A percentile compares a stretch with the other conserved stretches of the same genome.
Conservation (phyloP, 2,329 filamentous ascomycete genomes). For the Colletotrichum camelliae region DNA sequence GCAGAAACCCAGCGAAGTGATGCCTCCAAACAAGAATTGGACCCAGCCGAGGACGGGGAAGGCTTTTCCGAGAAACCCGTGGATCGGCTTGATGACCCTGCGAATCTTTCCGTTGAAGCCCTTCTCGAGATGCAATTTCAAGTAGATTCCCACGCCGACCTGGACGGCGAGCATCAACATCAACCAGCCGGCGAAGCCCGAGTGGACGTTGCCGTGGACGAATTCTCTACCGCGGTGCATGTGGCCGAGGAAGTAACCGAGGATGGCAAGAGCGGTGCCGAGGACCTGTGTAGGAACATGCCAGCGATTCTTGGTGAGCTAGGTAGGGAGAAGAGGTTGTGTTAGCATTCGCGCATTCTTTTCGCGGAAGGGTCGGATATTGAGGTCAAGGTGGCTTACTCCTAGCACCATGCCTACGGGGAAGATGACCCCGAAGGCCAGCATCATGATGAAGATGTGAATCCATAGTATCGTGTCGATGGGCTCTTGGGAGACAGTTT, state of each 20-base stretch:
- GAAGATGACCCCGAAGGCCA: conserved; percentile 91
- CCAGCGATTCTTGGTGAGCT: conserved; percentile 91
- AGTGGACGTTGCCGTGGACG: conserved; percentile 75
- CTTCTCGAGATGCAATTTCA: conserved; percentile 87
- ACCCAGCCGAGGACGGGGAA: conserved; percentile 89
- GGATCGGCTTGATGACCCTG: conserved; percentile 71
- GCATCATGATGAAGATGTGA: conserved; percentile 87
- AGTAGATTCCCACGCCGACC: conserved; percentile 81
- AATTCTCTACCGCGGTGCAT: conserved; percentile 90
- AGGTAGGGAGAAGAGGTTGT: background rate
- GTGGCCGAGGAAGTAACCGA: conserved; percentile 92
- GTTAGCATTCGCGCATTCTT: conserved; percentile 4
- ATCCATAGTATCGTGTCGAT: conserved; percentile 89
- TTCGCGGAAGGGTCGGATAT: background rate
- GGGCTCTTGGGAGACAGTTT: conserved; percentile 73
- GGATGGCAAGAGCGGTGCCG: conserved; percentile 75
- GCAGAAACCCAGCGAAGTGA: conserved; percentile 91
- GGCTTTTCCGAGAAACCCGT: conserved; percentile 83
- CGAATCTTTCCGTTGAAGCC: conserved; percentile 83
- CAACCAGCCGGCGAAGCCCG: conserved; percentile 78
- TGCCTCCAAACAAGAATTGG: conserved; percentile 96
- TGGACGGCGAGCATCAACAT: conserved; percentile 82
- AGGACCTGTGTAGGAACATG: conserved; percentile 88
- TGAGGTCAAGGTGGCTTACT: conserved; percentile 55
- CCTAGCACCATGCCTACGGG: conserved; percentile 95